Conservation (phyloP, 768 basidiomycete species). For the Ramaria rubella region DNA sequence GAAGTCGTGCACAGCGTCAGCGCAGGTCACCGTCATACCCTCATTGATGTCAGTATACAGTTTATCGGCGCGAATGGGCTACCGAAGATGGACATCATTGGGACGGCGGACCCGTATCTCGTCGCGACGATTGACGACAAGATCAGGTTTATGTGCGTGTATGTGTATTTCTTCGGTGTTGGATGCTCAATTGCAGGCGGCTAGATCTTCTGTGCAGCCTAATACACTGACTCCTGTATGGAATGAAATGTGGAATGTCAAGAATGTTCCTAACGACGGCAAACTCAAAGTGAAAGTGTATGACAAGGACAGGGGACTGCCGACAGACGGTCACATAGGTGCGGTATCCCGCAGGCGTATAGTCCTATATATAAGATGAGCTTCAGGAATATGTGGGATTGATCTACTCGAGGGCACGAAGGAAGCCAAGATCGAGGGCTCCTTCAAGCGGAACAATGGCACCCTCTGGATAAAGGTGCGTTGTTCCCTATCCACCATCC, state of each 20-base stretch:
- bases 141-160: constrained; percentile 56
- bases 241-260: constrained; percentile 70
- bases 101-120: constrained; percentile 64
- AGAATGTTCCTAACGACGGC: constrained; percentile 64
- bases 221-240: constrained; percentile 59
- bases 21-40: neutral
- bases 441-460: constrained; percentile 45
- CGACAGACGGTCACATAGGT: constrained; percentile 60
- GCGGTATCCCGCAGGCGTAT: neutral
- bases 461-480: constrained; percentile 65
- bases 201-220: constrained; percentile 58
- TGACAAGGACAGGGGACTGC: constrained; percentile 57
- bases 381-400: constrained; percentile 35
- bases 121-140: constrained; percentile 57
- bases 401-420: constrained; percentile 50
- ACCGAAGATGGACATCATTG: constrained; percentile 64
- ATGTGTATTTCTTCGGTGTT: neutral
- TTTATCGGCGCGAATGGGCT: constrained; percentile 67
- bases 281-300: constrained; percentile 52
- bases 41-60: constrained; percentile 26
- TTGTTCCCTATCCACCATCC: neutral
- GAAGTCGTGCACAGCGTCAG: neutral
- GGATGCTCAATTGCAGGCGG: neutral
- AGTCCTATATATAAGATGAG: neutral
- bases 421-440: constrained; percentile 56